Percentiles rank a stretch among this genome's conserved stretches.
phyloP scores from a whole-genome alignment of 371 early-diverging fungal genomes.

The Apophysomyces elegans region DNA sequence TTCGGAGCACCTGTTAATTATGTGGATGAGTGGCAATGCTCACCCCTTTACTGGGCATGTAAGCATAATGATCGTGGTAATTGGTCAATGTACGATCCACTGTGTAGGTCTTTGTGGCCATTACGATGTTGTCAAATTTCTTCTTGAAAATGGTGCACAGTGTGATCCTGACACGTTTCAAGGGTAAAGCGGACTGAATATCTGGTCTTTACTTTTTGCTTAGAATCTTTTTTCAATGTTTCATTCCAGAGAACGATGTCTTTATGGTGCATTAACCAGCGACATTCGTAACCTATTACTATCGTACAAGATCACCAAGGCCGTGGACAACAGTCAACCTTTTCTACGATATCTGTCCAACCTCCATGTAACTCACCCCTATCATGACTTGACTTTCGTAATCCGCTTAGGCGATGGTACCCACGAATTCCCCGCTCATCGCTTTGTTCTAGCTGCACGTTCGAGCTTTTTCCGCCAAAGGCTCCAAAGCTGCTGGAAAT shows the following conservation, averaged over 20 bases:
- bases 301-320: conserved; percentile 46
- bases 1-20: conserved; percentile 44
- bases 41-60: conserved; percentile 49
- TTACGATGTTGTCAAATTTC: conserved; percentile 33
- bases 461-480: conserved; percentile 31
- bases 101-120: conserved; percentile 38
- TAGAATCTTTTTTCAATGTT: neutral
- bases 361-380: conserved; percentile 27
- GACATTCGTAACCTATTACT: conserved; percentile 37
- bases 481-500: conserved; percentile 28
- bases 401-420: conserved; percentile 15
- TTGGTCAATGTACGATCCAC: neutral
- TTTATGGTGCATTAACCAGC: conserved; percentile 41
- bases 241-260: conserved; percentile 37
- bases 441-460: conserved; percentile 38
- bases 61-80: conserved; percentile 12
- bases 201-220: neutral
- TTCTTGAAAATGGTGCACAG: conserved; percentile 37
- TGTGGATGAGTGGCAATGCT: conserved; percentile 45
- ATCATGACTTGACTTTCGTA: conserved; percentile 36
- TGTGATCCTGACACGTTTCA: conserved; percentile 48
- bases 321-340: conserved; percentile 43
- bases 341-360: conserved; percentile 36
- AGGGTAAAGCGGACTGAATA: conserved; percentile 26
- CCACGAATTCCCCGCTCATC: conserved; percentile 37